These are phyloP conservation scores for Pseudogymnoascus sp. DNA, from an alignment of 2,329 filamentous ascomycete species.

Conservation along the genomic window DNA sequence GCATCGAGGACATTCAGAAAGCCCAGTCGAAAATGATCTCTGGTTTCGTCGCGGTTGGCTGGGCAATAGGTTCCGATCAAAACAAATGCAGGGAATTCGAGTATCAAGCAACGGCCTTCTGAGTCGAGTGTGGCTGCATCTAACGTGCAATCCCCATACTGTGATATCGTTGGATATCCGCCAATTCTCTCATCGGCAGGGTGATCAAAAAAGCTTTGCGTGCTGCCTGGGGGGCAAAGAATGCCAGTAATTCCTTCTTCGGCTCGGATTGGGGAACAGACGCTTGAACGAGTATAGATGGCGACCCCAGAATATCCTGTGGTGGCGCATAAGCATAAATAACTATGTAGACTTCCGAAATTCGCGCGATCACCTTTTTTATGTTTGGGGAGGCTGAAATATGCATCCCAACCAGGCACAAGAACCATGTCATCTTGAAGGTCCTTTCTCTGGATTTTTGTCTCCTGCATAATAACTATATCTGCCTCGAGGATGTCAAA, in stretches of 20 bases:
- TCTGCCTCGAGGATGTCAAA: slow-evolving; percentile 89
- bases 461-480: slow-evolving; percentile 90
- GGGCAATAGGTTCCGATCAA: slow-evolving; percentile 89
- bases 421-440: slow-evolving; percentile 92
- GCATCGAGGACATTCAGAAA: slow-evolving; percentile 76
- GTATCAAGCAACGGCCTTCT: slow-evolving; percentile 81
- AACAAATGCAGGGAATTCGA: slow-evolving; percentile 94
- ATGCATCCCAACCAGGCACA: slow-evolving; percentile 91
- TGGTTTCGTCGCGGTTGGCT: slow-evolving; percentile 74
- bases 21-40: slow-evolving; percentile 72
- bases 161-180: slow-evolving; percentile 68
- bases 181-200: slow-evolving; percentile 71
- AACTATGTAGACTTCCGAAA: neutral
- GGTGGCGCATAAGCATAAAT: slow-evolving; percentile 9
- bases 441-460: slow-evolving; percentile 92
- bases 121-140: slow-evolving; percentile 73
- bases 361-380: slow-evolving; percentile 66
- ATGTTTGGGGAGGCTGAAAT: slow-evolving; percentile 83
- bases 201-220: slow-evolving; percentile 65
- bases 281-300: slow-evolving; percentile 84
- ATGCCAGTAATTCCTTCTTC: slow-evolving; percentile 91
- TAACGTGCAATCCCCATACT: slow-evolving; percentile 53
- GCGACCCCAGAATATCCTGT: slow-evolving; percentile 90
- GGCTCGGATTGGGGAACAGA: slow-evolving; percentile 76
- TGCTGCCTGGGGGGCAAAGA: slow-evolving; percentile 64